Percentiles rank a stretch among this genome's conserved stretches.
Conservation (phyloP, 192 early-diverging fungal genomes). For the Cladochytrium replicatum region DNA sequence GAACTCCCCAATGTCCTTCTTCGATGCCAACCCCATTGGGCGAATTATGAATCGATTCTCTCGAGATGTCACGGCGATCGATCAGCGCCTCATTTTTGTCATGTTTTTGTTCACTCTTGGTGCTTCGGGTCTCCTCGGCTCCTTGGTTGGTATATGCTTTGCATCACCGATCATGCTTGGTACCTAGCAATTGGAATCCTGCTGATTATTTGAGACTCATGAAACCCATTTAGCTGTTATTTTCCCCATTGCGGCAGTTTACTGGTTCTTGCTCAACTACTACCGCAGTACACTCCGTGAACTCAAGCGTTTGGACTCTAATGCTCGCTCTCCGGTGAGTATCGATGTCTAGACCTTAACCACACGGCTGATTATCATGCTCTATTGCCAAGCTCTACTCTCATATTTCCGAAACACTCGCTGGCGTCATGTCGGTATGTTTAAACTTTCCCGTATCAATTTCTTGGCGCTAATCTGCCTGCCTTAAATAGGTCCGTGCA, state of each 20-base stretch:
- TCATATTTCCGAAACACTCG: conserved; percentile 53
- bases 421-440: conserved; percentile 52
- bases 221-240: conserved; percentile 42
- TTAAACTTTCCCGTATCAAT: too few species aligned
- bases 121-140: conserved; percentile 29
- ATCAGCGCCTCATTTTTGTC: conserved; percentile 43
- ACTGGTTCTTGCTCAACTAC: conserved; percentile 60
- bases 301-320: conserved; percentile 70
- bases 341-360: too few species aligned
- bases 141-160: conserved; percentile 39
- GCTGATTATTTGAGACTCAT: conserved; percentile 44
- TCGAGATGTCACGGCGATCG: conserved; percentile 28
- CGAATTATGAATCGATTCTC: conserved; percentile 47
- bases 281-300: conserved; percentile 77
- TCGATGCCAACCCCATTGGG: conserved; percentile 82
- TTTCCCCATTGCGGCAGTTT: conserved; percentile 52
- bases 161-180: conserved; percentile 39
- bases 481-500: conserved; percentile 66
- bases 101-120: conserved; percentile 37
- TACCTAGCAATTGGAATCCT: conserved; percentile 27
- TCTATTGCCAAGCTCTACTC: too few species aligned
- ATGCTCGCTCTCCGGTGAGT: conserved; percentile 57
- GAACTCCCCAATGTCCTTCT: conserved; percentile 71
- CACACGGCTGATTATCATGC: too few species aligned
- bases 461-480: conserved; percentile 65